Base-by-base conservation (phyloP, 257 asterid species). In the Penstemon eatonii region DNA sequence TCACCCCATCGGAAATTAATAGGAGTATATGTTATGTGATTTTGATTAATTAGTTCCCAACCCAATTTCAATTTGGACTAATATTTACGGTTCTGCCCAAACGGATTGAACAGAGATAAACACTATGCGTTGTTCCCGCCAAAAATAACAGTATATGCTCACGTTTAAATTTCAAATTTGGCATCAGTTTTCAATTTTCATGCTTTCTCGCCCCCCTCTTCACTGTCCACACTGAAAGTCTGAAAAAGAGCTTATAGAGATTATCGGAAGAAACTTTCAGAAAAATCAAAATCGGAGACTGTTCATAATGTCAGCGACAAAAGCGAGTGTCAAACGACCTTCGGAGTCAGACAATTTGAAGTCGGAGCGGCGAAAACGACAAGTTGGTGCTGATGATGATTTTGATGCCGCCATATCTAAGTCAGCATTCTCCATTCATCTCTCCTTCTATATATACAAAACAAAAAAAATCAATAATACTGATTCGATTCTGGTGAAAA, bases 401-500 rank as follows among this genome's bases (percentile, higher is more conserved):
- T 87, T 90, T 72, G 97, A 88, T 64, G 83, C 82, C 33, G 95
- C 83, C 68, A 77, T 93, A 66, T 93, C 96, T 39, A 82, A 64
- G 98, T 90, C 52, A 58, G 79, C n/a, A 10, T 60, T 63, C 50
- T 58, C 51, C 57, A n/a, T 6, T 44, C 38, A 1, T 12, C 15
- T 58, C 19, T 47, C 11, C 51, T 58, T n/a, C 45, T 52, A 43
- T 56, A 15, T 12, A 37, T 56, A 25, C 33, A 25, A 25, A 25
- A 25, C 1, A 25, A 25, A 25, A 25, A 44, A 12, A 36, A 38
- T 39, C n/a, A 10, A 8, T 39, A 6, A 6, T 33, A 8, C 25
- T 76, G 67, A 61, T 64, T 65, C 39, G 38, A 25, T n/a, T 63
- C 33, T 46, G 45, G 36, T 51, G 56, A 43, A 65, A 58, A 69